Percentiles rank a stretch among this genome's conserved stretches.
These are phyloP conservation scores for Neocucurbitaria cava DNA, from an alignment of 2,329 filamentous ascomycete species.

Conservation along the genomic window DNA sequence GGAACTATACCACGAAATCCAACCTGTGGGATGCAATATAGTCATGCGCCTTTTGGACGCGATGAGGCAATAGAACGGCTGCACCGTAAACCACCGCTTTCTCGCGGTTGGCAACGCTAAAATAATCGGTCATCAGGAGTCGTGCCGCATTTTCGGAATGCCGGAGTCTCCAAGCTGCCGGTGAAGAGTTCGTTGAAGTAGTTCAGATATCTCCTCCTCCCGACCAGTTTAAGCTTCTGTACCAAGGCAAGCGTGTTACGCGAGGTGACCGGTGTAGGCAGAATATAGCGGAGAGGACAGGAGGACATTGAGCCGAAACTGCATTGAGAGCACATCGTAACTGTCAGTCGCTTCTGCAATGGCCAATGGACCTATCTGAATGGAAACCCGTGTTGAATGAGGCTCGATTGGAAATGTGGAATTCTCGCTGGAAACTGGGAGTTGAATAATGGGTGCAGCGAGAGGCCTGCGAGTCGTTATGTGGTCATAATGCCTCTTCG, in stretches of 20 bases:
- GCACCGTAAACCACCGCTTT: background rate
- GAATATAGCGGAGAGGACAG: no score
- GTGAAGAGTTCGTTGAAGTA: background rate
- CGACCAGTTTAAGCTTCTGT: background rate
- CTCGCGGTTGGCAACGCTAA: background rate
- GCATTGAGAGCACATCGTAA: background rate
- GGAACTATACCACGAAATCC: background rate
- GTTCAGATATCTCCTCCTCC: background rate
- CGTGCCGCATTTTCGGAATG: background rate
- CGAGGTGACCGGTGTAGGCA: background rate
- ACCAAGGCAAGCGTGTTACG: background rate
- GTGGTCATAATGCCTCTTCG: no score
- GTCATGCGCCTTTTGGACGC: background rate
- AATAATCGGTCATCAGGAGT: background rate
- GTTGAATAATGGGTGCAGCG: background rate
- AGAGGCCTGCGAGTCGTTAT: no score
- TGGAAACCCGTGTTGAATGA: background rate
- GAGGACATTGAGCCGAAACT: background rate
- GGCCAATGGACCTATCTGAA: background rate
- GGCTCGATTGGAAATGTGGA: background rate
- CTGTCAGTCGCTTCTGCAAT: background rate
- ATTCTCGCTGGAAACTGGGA: no score
- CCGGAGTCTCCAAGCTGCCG: background rate
- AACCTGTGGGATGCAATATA: background rate
- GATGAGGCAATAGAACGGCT: background rate